Percentiles rank a stretch among this genome's conserved stretches.
Conservation (phyloP, 495 filamentous ascomycete genomes). For the Articulospora tetracladia region DNA sequence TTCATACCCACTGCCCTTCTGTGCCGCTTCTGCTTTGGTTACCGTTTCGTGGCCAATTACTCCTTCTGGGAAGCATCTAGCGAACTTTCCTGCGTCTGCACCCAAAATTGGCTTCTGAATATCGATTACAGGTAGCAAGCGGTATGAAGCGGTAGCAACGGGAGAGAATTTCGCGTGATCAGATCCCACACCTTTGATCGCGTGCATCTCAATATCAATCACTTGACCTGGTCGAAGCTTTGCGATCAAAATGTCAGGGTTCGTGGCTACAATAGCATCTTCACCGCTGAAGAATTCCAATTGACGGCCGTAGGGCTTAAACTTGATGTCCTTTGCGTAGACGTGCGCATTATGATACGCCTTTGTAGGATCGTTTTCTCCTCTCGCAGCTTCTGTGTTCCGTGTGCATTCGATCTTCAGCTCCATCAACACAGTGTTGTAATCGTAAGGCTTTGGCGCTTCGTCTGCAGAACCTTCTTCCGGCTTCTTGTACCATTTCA, state of each 20-base stretch:
- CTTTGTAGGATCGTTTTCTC: constrained; percentile 75
- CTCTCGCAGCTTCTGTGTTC: constrained; percentile 62
- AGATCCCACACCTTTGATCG: constrained; percentile 87
- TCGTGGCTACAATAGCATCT: constrained; percentile 64
- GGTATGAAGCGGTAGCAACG: constrained; percentile 90
- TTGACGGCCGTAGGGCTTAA: constrained; percentile 72
- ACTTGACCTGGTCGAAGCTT: constrained; percentile 91
- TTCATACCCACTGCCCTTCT: constrained; percentile 62
- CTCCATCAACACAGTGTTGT: constrained; percentile 72
- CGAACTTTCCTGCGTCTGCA: constrained; percentile 82
- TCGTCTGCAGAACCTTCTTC: constrained; percentile 50
- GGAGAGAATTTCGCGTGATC: constrained; percentile 98
- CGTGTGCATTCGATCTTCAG: constrained; percentile 73
- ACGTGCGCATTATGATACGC: constrained; percentile 82
- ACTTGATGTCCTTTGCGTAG: constrained; percentile 79
- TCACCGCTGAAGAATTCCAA: constrained; percentile 59
- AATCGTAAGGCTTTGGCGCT: constrained; percentile 53
- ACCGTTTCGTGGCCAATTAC: constrained; percentile 80
- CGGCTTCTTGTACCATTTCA: constrained; percentile 70
- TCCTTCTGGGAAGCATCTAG: constrained; percentile 82
- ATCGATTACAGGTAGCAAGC: constrained; percentile 80
- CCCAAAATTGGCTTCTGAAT: constrained; percentile 82
- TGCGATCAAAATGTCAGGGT: constrained; percentile 91
- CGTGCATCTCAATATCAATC: constrained; percentile 79
- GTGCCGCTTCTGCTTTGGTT: constrained; percentile 58